Evolutionary conservation across 768 basidiomycete genomes (phyloP).

Genomic region (Lyophyllum shimeji): DNA sequence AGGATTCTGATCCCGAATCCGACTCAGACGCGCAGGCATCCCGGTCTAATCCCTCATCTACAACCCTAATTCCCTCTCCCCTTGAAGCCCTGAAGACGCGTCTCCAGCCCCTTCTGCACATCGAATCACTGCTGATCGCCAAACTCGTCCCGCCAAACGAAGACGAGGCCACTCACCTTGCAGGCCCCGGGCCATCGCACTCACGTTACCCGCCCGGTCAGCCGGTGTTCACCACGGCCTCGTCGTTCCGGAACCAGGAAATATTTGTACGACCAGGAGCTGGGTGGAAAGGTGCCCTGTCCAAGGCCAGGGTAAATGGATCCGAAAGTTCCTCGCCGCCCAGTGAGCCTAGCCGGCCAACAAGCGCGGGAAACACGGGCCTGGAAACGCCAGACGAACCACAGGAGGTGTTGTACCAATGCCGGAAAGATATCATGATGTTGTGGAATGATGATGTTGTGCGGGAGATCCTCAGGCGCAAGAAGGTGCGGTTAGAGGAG

Average conservation of each 20-base stretch:
- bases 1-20: constrained; percentile 23
- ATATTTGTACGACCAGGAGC: constrained; percentile 65
- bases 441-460: constrained; percentile 68
- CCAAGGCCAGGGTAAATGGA: constrained; percentile 39
- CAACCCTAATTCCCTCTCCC: constrained; percentile 26
- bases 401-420: constrained; percentile 57
- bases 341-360: constrained; percentile 31
- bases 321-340: constrained; percentile 15
- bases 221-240: constrained; percentile 10
- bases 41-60: constrained; percentile 22
- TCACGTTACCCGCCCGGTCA: constrained; percentile 20
- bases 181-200: constrained; percentile 23
- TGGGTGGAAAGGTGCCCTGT: constrained; percentile 63
- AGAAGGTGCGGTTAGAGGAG: constrained; percentile 69
- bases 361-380: constrained; percentile 45
- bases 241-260: constrained; percentile 41
- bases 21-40: constrained; percentile 26
- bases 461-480: constrained; percentile 49
- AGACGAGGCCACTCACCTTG: constrained; percentile 49
- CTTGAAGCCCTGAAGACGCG: constrained; percentile 62
- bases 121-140: constrained; percentile 68
- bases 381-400: constrained; percentile 55
- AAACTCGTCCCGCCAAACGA: constrained; percentile 70
- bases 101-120: constrained; percentile 64
- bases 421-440: constrained; percentile 60